phyloP scores from a whole-genome alignment of 768 basidiomycete genomes.

The Phylloporus sp. region DNA sequence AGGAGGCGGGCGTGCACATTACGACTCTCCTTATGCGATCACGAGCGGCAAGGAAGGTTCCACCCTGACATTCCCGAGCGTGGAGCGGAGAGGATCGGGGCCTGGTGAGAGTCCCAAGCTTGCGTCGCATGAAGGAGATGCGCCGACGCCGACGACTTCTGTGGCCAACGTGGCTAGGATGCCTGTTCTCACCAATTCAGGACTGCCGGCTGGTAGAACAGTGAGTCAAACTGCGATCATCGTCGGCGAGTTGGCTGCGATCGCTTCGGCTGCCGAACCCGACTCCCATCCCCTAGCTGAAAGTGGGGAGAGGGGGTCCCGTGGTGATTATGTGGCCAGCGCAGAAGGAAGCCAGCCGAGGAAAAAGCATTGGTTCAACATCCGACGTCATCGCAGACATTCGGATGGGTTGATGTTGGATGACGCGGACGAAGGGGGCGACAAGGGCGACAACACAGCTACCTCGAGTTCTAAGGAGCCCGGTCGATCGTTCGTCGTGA shows the following conservation, averaged over 20 bases:
- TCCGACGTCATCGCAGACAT: constrained; percentile 54
- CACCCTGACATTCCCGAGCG: constrained; percentile 63
- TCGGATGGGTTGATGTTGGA: constrained; percentile 47
- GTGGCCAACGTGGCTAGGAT: constrained; percentile 43
- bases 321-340: constrained; percentile 24
- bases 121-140: constrained; percentile 33
- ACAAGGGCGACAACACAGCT: constrained; percentile 19
- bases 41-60: constrained; percentile 44
- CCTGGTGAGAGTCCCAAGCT: constrained; percentile 19
- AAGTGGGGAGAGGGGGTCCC: constrained; percentile 12
- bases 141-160: constrained; percentile 47
- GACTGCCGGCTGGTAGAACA: constrained; percentile 60
- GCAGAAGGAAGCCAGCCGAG: constrained; percentile 45
- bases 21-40: constrained; percentile 81
- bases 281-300: constrained; percentile 23
- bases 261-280: constrained; percentile 11
- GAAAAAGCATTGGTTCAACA: constrained; percentile 69
- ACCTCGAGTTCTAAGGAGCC: constrained; percentile 33
- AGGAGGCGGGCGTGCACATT: constrained; percentile 83
- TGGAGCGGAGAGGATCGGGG: constrained; percentile 39
- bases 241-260: constrained; percentile 48
- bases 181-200: constrained; percentile 29
- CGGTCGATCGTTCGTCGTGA: constrained; percentile 63
- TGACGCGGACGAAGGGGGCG: constrained; percentile 17
- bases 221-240: constrained; percentile 83